Conservation (phyloP, 352 stramenopile species). For the Globisporangium yorkense region DNA sequence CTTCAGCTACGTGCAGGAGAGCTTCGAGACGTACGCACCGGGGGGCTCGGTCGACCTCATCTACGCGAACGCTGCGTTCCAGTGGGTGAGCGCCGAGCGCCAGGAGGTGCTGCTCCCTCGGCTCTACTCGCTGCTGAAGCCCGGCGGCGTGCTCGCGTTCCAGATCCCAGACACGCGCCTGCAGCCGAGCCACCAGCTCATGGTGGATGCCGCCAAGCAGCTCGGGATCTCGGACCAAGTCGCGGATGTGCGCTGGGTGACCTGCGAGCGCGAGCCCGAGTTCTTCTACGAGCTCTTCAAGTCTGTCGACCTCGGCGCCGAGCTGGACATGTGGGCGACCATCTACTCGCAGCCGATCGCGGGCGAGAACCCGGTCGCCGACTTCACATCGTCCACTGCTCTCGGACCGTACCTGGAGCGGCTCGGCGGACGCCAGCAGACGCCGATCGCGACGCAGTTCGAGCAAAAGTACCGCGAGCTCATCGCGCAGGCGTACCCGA, state of each 20-base stretch:
- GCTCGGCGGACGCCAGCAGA: constrained; percentile 22
- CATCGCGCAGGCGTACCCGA: constrained; percentile 46
- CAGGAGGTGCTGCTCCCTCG: constrained; percentile 39
- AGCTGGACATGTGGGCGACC: constrained; percentile 64
- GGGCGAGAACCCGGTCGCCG: constrained; percentile 57
- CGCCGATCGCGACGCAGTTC: constrained; percentile 22
- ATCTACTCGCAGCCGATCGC: constrained; percentile 57
- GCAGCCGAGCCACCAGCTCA: constrained; percentile 57
- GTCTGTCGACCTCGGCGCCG: constrained; percentile 6
- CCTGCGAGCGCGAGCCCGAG: constrained; percentile 45
- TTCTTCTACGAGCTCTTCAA: constrained; percentile 76
- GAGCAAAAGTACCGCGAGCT: constrained; percentile 54
- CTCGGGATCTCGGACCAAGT: constrained; percentile 34
- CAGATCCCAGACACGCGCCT: constrained; percentile 65
- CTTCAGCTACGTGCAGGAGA: constrained; percentile 43
- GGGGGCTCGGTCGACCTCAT: constrained; percentile 49
- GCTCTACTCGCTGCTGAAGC: constrained; percentile 58
- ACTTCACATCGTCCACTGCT: constrained; percentile 59
- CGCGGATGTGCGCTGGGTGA: constrained; percentile 56
- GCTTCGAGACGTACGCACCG: constrained; percentile 49
- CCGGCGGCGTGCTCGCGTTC: constrained; percentile 59
- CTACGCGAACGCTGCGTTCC: constrained; percentile 64
- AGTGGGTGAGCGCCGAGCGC: constrained; percentile 53
- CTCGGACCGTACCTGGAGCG: constrained; percentile 57
- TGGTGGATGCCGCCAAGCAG: constrained; percentile 37